phyloP scores from a whole-genome alignment of 345 rosid species.

The Iberis pinnata region DNA sequence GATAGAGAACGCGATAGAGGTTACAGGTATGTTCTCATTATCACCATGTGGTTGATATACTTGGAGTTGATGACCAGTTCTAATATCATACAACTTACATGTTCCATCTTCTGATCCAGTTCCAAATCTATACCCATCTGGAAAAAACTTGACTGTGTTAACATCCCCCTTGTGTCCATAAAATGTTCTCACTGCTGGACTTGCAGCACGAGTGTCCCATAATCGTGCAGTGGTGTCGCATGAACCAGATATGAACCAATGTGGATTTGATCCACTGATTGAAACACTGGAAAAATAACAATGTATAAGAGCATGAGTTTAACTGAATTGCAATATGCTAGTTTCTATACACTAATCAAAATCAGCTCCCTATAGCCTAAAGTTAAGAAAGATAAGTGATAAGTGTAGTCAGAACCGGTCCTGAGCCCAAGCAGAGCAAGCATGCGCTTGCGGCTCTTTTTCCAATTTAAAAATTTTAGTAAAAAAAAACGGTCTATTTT shows the following conservation, averaged over 20 bases:
- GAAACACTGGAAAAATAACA: slow-evolving; percentile 56
- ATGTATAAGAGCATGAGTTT: background rate
- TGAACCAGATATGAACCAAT: slow-evolving; percentile 86
- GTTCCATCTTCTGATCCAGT: slow-evolving; percentile 96
- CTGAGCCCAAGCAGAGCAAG: too few species aligned
- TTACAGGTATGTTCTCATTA: slow-evolving; percentile 53
- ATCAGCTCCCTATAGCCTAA: background rate
- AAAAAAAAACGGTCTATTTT: too few species aligned
- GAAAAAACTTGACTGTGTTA: slow-evolving; percentile 83
- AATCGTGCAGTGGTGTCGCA: slow-evolving; percentile 81
- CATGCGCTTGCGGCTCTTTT: too few species aligned
- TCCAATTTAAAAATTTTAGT: too few species aligned
- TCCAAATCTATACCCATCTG: slow-evolving; percentile 92
- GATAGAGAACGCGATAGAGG: slow-evolving; percentile 80
- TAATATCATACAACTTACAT: slow-evolving; percentile 84
- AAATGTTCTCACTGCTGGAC: slow-evolving; percentile 84
- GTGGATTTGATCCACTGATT: slow-evolving; percentile 61
- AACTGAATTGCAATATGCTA: slow-evolving; percentile 4
- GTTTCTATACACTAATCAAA: background rate
- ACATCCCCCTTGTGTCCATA: slow-evolving; percentile 96
- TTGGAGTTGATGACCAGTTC: slow-evolving; percentile 93
- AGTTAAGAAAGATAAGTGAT: too few species aligned
- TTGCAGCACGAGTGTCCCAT: slow-evolving; percentile 98
- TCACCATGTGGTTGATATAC: slow-evolving; percentile 54
- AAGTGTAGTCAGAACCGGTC: too few species aligned